Evolutionary conservation across 2,329 filamentous ascomycete species (phyloP).

Genomic region (Botryotinia convoluta): DNA sequence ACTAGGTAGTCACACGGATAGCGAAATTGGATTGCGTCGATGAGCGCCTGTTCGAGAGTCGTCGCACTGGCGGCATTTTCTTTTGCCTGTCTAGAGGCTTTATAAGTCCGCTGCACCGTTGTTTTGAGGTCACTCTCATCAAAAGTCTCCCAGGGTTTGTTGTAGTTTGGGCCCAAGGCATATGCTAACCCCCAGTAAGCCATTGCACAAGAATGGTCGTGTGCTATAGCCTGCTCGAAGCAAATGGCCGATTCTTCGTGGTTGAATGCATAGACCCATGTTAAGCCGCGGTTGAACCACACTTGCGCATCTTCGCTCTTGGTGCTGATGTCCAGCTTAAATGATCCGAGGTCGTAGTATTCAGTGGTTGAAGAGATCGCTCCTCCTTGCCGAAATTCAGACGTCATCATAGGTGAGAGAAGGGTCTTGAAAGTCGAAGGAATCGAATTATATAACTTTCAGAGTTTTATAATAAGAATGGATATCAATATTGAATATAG

Average conservation of each 20-base stretch:
- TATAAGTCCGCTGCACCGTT: slow-evolving; percentile 43
- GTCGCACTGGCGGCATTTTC: slow-evolving; percentile 45
- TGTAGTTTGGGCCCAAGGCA: slow-evolving; percentile 71
- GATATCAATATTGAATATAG: too few species aligned
- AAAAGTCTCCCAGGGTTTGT: slow-evolving; percentile 75
- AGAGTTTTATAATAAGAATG: too few species aligned
- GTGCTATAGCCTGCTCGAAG: slow-evolving; percentile 57
- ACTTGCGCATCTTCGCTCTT: slow-evolving; percentile 50
- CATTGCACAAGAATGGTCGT: slow-evolving; percentile 57
- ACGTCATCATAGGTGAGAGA: too few species aligned
- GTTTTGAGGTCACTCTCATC: slow-evolving; percentile 56
- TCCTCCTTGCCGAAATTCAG: too few species aligned
- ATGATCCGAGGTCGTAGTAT: slow-evolving; percentile 54
- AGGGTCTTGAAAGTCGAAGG: too few species aligned
- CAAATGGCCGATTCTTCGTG: slow-evolving; percentile 67
- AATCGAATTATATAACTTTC: too few species aligned
- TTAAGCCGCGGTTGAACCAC: slow-evolving; percentile 72
- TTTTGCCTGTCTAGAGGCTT: slow-evolving; percentile 47
- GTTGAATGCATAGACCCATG: slow-evolving; percentile 75
- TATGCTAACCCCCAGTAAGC: slow-evolving; percentile 71
- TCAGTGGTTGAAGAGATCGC: not conserved
- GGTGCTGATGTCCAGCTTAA: slow-evolving; percentile 55
- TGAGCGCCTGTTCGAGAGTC: slow-evolving; percentile 59
- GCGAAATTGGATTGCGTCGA: slow-evolving; percentile 59
- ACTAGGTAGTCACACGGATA: slow-evolving; percentile 55